Evolutionary conservation across 2,329 filamentous ascomycete genomes (phyloP), one percentile per base, ranked within the genome.

Genomic region (Colletotrichum agaves): DNA sequence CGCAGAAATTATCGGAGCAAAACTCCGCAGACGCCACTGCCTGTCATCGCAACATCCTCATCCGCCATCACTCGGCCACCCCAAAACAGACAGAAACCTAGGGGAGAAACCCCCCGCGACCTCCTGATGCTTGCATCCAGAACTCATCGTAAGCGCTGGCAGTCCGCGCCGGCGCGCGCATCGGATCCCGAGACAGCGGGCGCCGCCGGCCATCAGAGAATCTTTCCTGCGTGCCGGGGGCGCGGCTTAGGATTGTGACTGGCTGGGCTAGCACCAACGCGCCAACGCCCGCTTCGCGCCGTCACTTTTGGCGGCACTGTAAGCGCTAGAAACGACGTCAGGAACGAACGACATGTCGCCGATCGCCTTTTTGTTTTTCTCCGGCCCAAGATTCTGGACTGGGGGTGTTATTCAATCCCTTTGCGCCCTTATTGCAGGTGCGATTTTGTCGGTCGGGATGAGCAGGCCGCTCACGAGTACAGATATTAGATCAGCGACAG

Each of bases 241-340:
- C 19, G 31, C 4, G 46, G 13, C 19, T 23, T 17, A 12, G 17
- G 15, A 31, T 31, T 27, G 31, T 31, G 21, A 35, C 47, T n/a
- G 47, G 47, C 47, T n/a, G 47, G 27, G 27, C n/a, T 21, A 31
- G 46, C 23, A 50, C 23, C 31, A 33, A 12, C 11, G 35, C 13
- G 11, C 13, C 35, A 37, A 10, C 35, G 35, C 35, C 10, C 35
- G 35, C 17, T 10, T 10, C 17, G 44, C 15, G 15, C 15, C 41
- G 41, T 44, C 41, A 44, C 37, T 44, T 15, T 44, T 44, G 8
- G 12, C 17, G 41, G 7, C 41, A 44, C 31, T 35, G 27, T 53
- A 60, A 65, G 61, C 61, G 61, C 65, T 61, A 68, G 65, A 61
- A 65, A 68, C 65, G 10, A n/a, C 35, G 11, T 27, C 49, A 37